phyloP scores from a whole-genome alignment of 1,284 basidiomycete species.

The Ceratobasidium sp. region DNA sequence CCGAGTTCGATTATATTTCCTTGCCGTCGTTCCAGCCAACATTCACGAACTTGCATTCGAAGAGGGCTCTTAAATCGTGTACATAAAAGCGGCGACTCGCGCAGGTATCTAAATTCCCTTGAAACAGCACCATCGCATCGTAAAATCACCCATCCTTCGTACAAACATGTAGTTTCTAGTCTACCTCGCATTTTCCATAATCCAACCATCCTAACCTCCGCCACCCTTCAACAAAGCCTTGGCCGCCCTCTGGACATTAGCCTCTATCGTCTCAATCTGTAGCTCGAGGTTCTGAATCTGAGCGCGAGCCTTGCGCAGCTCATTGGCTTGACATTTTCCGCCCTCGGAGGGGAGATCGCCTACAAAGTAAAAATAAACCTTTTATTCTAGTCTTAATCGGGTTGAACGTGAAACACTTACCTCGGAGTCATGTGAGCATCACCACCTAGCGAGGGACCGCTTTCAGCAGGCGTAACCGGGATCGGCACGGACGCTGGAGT shows the following conservation, averaged over 20 bases:
- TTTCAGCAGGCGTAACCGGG: conserved; percentile 49
- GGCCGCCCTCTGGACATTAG: conserved; percentile 78
- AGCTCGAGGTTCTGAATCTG: conserved; percentile 85
- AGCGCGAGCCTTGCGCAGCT: conserved; percentile 81
- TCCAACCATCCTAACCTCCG: background rate
- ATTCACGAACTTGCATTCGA: too few relatives aligned
- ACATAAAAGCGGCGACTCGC: too few relatives aligned
- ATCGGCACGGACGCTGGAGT: conserved; percentile 53
- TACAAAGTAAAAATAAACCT: background rate
- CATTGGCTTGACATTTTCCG: conserved; percentile 75
- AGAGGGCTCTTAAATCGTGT: too few relatives aligned
- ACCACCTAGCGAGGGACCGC: conserved; percentile 8
- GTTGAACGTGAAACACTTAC: conserved; percentile 11
- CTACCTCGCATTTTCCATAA: background rate
- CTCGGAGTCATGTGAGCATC: conserved; percentile 24
- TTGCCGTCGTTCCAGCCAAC: too few relatives aligned
- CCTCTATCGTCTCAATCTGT: conserved; percentile 79
- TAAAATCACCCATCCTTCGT: conserved; percentile 19
- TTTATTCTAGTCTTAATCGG: background rate
- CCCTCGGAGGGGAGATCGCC: conserved; percentile 56
- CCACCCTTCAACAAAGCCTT: conserved; percentile 52
- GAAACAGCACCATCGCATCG: too few relatives aligned
- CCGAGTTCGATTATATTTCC: too few relatives aligned
- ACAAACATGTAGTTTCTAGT: conserved; percentile 24
- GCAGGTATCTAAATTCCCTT: too few relatives aligned